Conservation (phyloP, 164 flowering plant genomes). For the Stephania japonica region DNA sequence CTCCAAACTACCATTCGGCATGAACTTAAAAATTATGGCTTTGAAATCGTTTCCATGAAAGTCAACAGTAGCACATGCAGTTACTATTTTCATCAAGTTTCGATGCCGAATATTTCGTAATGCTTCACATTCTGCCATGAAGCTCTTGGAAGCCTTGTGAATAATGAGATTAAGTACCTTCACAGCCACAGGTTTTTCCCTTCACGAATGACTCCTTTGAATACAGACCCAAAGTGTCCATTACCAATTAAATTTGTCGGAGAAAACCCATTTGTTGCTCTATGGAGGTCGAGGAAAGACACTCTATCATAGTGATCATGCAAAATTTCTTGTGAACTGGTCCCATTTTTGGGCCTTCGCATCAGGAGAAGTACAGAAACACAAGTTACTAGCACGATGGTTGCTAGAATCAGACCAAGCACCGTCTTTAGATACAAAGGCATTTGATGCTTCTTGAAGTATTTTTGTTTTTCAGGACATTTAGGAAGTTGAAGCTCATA, state of each 20-base stretch:
- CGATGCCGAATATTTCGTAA: conserved; percentile 9
- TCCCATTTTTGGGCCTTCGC: neutral
- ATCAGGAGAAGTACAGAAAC: neutral
- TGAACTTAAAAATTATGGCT: conserved; percentile 14
- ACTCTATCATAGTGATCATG: neutral
- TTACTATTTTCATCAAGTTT: conserved; percentile 4
- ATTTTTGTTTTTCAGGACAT: neutral
- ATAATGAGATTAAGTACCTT: conserved; percentile 2
- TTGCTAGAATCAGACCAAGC: neutral
- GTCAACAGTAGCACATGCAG: conserved; percentile 11
- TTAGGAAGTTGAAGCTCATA: neutral
- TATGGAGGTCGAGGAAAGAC: conserved; percentile 3
- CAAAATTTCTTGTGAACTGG: neutral
- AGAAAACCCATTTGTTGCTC: conserved; percentile 8
- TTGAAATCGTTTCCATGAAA: conserved; percentile 13
- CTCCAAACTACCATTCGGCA: neutral
- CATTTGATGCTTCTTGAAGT: neutral
- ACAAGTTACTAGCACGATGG: neutral
- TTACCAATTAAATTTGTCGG: conserved; percentile 6
- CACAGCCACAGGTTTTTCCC: neutral
- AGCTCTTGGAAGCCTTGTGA: conserved; percentile 12
- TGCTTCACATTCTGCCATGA: conserved; percentile 6
- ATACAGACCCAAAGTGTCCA: conserved; percentile 12
- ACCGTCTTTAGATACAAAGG: neutral
- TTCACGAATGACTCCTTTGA: conserved; percentile 1